Conservation (phyloP, 768 basidiomycete genomes). For the Hypholoma fasciculare region DNA sequence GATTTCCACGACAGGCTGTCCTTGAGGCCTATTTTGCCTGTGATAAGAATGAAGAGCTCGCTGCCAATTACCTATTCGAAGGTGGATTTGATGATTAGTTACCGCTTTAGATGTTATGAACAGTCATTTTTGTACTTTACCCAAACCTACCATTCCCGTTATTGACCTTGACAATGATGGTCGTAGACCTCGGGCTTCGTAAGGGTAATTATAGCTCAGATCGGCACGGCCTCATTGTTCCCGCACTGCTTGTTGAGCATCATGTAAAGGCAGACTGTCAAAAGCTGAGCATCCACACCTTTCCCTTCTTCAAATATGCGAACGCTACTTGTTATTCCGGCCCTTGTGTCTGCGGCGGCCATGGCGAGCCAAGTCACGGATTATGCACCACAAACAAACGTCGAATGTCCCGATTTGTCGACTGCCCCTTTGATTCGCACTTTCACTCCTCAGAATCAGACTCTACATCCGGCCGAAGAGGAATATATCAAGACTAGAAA, state of each 20-base stretch:
- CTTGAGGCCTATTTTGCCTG: constrained; percentile 93
- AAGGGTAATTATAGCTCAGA: neutral
- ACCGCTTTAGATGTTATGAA: neutral
- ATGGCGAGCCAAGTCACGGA: constrained; percentile 23
- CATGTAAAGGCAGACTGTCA: neutral
- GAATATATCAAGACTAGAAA: constrained; percentile 47
- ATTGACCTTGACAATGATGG: neutral
- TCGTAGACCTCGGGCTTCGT: neutral
- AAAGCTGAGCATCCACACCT: neutral
- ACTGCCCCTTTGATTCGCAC: constrained; percentile 48
- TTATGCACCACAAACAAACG: constrained; percentile 53
- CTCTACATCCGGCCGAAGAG: constrained; percentile 47
- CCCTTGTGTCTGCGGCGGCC: neutral
- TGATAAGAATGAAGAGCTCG: constrained; percentile 95
- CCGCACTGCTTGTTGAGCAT: constrained; percentile 4
- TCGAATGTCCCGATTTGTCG: constrained; percentile 52
- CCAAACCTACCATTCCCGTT: neutral
- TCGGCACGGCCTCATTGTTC: constrained; percentile 7
- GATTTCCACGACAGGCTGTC: constrained; percentile 81
- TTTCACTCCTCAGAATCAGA: constrained; percentile 51
- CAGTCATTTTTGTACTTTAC: constrained; percentile 1
- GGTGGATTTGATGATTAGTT: constrained; percentile 48
- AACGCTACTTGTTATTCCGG: neutral
- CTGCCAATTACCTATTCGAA: constrained; percentile 94
- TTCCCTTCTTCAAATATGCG: neutral